phyloP scores from a whole-genome alignment of 2,329 filamentous ascomycete genomes.

The Fusarium irregulare region DNA sequence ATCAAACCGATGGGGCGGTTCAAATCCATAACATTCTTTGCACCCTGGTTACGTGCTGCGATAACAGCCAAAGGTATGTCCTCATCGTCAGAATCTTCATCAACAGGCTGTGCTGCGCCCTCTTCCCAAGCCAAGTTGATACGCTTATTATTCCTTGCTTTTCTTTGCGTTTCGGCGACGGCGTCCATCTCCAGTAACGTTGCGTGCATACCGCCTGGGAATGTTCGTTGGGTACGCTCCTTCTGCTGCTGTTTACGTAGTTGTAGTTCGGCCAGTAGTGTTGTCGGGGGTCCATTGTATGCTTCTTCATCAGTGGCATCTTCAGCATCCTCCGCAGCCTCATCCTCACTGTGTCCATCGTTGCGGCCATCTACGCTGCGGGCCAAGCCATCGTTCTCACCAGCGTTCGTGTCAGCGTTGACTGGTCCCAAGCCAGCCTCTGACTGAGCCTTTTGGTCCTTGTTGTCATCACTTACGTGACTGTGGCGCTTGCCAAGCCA shows the following conservation, averaged over 20 bases:
- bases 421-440: conserved; percentile 43
- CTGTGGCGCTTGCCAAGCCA: conserved; percentile 58
- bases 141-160: conserved; percentile 77
- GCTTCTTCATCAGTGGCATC: conserved; percentile 61
- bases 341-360: conserved; percentile 40
- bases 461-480: conserved; percentile 46
- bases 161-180: conserved; percentile 85
- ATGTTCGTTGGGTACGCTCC: conserved; percentile 73
- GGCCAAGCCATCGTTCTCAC: conserved; percentile 38
- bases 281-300: conserved; percentile 82
- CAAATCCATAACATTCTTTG: conserved; percentile 63
- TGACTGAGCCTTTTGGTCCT: conserved; percentile 29
- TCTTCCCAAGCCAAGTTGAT: conserved; percentile 94
- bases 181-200: conserved; percentile 92
- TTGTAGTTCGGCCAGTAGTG: conserved; percentile 90
- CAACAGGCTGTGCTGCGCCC: conserved; percentile 58
- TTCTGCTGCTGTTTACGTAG: conserved; percentile 90
- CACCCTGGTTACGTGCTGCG: conserved; percentile 68
- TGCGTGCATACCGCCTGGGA: conserved; percentile 85
- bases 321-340: conserved; percentile 57
- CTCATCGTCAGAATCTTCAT: conserved; percentile 72
- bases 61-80: conserved; percentile 90
- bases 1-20: conserved; percentile 78
- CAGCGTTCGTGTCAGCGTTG: conserved; percentile 43
- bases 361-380: conserved; percentile 48